These are phyloP conservation scores for Cicer yamashitae DNA, from an alignment of 306 rosid genomes.

Conservation along the genomic window DNA sequence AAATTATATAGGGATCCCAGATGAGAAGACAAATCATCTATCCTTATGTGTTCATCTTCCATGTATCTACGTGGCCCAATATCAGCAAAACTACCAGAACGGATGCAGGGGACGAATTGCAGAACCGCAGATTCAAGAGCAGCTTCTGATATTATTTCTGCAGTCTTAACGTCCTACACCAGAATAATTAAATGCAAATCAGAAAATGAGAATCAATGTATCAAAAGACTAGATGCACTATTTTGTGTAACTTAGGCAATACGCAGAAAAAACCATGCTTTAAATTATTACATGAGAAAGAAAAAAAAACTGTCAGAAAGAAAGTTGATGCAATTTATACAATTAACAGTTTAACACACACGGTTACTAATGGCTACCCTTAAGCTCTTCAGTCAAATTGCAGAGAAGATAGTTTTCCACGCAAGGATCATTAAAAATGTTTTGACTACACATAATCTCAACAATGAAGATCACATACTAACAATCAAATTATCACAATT, in stretches of 20 bases:
- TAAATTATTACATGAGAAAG: background rate
- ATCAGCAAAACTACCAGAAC: conserved; percentile 94
- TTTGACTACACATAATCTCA: conserved; percentile 18
- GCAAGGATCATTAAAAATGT: conserved; percentile 16
- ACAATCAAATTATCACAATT: conserved; percentile 35
- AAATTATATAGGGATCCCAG: conserved; percentile 68
- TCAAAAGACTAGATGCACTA: conserved; percentile 7
- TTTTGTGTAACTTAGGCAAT: conserved; percentile 5
- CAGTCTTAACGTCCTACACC: conserved; percentile 63
- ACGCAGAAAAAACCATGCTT: conserved; percentile 31
- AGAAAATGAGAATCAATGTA: conserved; percentile 35
- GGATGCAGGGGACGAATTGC: conserved; percentile 71
- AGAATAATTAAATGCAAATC: conserved; percentile 34
- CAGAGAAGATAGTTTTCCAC: conserved; percentile 8
- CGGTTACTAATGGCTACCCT: background rate
- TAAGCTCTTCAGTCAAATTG: conserved; percentile 1
- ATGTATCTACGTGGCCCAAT: conserved; percentile 91
- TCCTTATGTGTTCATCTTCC: conserved; percentile 97
- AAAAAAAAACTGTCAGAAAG: background rate
- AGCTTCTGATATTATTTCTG: conserved; percentile 56
- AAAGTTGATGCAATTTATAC: conserved; percentile 15
- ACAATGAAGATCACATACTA: background rate
- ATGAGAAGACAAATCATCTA: conserved; percentile 81
- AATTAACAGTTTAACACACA: conserved; percentile 18
- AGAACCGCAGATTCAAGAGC: conserved; percentile 51